Evolutionary conservation across 2,329 filamentous ascomycete species (phyloP).

Genomic region (Fusarium scirpi): DNA sequence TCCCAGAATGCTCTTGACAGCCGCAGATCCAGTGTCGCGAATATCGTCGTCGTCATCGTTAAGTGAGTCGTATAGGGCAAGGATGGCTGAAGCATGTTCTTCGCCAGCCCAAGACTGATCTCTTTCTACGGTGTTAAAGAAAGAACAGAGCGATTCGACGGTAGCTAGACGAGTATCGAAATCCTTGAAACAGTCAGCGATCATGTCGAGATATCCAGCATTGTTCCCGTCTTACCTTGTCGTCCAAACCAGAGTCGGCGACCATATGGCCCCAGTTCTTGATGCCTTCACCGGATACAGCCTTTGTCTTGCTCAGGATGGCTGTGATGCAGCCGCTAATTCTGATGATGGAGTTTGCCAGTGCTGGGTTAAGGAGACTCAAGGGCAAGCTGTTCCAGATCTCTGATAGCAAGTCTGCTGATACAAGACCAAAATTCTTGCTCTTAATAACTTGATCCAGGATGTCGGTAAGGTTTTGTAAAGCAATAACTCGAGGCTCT

Average conservation of each 20-base stretch:
- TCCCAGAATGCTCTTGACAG: slow-evolving; percentile 61
- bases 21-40: slow-evolving; percentile 70
- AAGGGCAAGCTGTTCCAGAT: slow-evolving; percentile 57
- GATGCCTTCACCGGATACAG: slow-evolving; percentile 38
- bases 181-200: slow-evolving; percentile 57
- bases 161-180: slow-evolving; percentile 75
- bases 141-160: slow-evolving; percentile 65
- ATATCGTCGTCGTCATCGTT: slow-evolving; percentile 95
- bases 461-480: slow-evolving; percentile 61
- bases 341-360: slow-evolving; percentile 63
- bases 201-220: background rate
- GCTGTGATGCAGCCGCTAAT: slow-evolving; percentile 60
- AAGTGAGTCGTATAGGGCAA: slow-evolving; percentile 79
- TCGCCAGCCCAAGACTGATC: slow-evolving; percentile 42
- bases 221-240: slow-evolving; percentile 55
- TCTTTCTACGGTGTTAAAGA: slow-evolving; percentile 53
- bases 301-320: slow-evolving; percentile 45
- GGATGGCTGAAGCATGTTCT: slow-evolving; percentile 66
- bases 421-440: slow-evolving; percentile 46
- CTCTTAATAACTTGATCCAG: slow-evolving; percentile 57
- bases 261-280: slow-evolving; percentile 64
- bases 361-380: slow-evolving; percentile 59
- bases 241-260: slow-evolving; percentile 60
- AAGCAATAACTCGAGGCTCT: slow-evolving; percentile 61
- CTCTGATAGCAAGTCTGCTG: slow-evolving; percentile 50